phyloP scores from a whole-genome alignment of 2,329 filamentous ascomycete genomes.

The Geosmithia morbida region DNA sequence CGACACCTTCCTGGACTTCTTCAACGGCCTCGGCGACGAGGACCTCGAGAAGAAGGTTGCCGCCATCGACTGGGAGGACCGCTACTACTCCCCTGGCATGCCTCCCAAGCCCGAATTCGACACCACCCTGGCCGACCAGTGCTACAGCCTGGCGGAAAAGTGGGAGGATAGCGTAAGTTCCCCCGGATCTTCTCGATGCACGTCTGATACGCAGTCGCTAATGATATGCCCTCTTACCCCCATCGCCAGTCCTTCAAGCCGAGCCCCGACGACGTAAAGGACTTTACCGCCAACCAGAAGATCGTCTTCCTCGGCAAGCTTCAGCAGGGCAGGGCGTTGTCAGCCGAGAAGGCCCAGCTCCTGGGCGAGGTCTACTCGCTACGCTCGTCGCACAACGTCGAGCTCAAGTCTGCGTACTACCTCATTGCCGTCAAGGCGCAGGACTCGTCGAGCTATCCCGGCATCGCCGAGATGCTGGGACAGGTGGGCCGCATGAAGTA shows the following conservation, averaged over 20 bases:
- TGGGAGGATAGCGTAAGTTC: conserved; percentile 51
- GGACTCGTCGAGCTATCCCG: conserved; percentile 53
- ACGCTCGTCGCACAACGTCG: conserved; percentile 64
- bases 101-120: conserved; percentile 88
- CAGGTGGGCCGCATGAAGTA: conserved; percentile 94
- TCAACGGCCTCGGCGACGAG: conserved; percentile 48
- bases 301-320: conserved; percentile 81
- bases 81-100: conserved; percentile 78
- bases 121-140: conserved; percentile 71
- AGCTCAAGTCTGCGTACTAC: conserved; percentile 71
- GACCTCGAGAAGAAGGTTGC: conserved; percentile 50
- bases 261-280: conserved; percentile 49
- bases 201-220: background rate
- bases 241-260: conserved; percentile 43
- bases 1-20: conserved; percentile 74
- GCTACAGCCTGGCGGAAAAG: conserved; percentile 67
- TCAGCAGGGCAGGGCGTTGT: conserved; percentile 49
- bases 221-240: background rate
- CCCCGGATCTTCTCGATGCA: background rate
- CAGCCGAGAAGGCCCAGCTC: conserved; percentile 47
- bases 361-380: conserved; percentile 68
- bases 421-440: conserved; percentile 63
- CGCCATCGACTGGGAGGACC: conserved; percentile 75
- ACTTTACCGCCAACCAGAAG: conserved; percentile 74
- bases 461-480: conserved; percentile 61